Base-by-base conservation (phyloP, 345 rosid species). In the Noccaea bulbosa region DNA sequence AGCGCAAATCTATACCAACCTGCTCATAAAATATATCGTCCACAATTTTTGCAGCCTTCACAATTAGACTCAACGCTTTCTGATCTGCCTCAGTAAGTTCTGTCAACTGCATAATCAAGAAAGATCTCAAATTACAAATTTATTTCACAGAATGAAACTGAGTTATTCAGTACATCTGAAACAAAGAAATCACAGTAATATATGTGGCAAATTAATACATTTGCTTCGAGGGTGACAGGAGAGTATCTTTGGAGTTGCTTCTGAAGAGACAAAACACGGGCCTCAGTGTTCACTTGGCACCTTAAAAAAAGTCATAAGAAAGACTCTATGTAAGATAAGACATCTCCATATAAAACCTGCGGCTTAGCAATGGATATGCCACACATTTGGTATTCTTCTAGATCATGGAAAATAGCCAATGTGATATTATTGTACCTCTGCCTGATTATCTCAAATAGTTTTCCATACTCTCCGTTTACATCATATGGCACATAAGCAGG, bases 401-500 rank as follows among this genome's bases (percentile, higher is more conserved):
- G 7, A 62, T 53, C 50, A 62, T 38, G 17, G 22, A 61, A 12
- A 3, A 32, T 70, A 51, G 8, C 22, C 47, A 59, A 22, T 11
- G 7, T 45, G 30, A 44, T 39, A 44, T 20, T 47, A 5, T n/a
- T 66, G 53, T 85, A 93, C 98, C 98, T 88, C 73, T 71, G 75
- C 40, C 75, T 65, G 64, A 91, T 80, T 52, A 88, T 82, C 52
- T 82, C 83, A 79, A 93, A 93, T 67, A 93, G 83, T 49, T 85
- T 85, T 44, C 92, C 88, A 38, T 91, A 93, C 51, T 80, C 80
- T 55, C 84, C 93, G 79, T 81, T 74, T 17, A 85, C 74, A 65
- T 93, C 94, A 80, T 83, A 87, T 20, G 96, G 97, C 65, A 85
- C 94, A 69, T 83, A 93, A 11, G 71, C 84, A 56, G 96, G 92